Evolutionary conservation across 495 filamentous ascomycete genomes (phyloP).

Genomic region (Xylaria sp.): DNA sequence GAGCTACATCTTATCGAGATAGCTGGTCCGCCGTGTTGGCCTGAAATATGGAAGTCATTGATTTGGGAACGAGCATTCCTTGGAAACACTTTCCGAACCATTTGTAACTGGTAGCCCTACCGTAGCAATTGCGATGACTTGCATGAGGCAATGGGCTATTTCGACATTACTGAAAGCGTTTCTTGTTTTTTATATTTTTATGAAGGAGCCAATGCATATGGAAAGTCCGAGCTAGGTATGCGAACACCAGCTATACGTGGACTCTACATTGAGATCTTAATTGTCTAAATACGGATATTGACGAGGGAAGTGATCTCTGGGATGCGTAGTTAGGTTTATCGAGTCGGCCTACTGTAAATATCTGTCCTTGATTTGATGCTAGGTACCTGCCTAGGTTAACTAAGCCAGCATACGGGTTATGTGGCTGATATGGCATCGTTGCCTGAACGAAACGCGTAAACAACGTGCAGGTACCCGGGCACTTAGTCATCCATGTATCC

Average conservation of each 20-base stretch:
- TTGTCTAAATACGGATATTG: too few species aligned
- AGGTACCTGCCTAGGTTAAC: not conserved
- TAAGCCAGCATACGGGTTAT: not conserved
- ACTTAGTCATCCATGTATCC: too few species aligned
- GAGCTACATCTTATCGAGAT: not conserved
- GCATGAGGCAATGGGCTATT: not conserved
- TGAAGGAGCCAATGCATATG: not conserved
- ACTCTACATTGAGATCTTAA: not conserved
- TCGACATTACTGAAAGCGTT: not conserved
- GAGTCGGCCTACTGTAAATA: not conserved
- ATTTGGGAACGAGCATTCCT: not conserved
- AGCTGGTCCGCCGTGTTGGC: not conserved
- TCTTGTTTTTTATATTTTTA: not conserved
- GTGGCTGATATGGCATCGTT: constrained; percentile 15
- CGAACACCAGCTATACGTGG: not conserved
- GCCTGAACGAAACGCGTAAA: constrained; percentile 25
- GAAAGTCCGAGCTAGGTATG: not conserved
- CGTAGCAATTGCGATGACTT: not conserved
- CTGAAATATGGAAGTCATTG: not conserved
- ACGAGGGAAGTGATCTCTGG: too few species aligned
- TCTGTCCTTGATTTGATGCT: not conserved
- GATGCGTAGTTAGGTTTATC: not conserved
- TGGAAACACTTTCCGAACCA: not conserved
- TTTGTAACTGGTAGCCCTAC: not conserved
- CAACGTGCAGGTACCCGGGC: not conserved